Percentiles rank a stretch among this genome's conserved stretches.
Evolutionary conservation across 169 alveolate genomes (phyloP).

Genomic region (Prorocentrum cordatum): DNA sequence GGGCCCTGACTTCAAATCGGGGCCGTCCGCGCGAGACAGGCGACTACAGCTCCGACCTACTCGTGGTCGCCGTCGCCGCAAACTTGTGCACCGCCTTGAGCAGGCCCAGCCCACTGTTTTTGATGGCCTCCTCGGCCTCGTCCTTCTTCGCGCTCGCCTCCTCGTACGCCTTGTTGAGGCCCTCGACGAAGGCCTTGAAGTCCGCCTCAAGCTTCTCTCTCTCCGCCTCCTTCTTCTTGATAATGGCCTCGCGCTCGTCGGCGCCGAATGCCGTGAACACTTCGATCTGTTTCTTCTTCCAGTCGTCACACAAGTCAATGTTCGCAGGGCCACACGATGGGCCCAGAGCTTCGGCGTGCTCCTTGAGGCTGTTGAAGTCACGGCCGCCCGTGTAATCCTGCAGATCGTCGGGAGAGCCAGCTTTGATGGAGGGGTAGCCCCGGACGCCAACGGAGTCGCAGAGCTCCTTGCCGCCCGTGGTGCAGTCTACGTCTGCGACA

Average conservation of each 20-base stretch:
- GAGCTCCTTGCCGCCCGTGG: conserved; percentile 40
- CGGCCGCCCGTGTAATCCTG: conserved; percentile 66
- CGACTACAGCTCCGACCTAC: too few relatives aligned
- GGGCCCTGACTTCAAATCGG: too few relatives aligned
- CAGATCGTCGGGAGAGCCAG: too few relatives aligned
- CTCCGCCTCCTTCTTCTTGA: too few relatives aligned
- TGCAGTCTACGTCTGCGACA: conserved; percentile 59
- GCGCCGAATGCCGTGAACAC: conserved; percentile 28
- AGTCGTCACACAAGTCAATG: conserved; percentile 1
- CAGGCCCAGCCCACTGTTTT: neutral
- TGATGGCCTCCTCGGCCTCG: conserved; percentile 10
- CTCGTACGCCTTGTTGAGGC: too few relatives aligned
- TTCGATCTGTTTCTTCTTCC: conserved; percentile 16
- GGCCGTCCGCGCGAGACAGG: too few relatives aligned
- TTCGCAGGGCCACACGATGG: conserved; percentile 38
- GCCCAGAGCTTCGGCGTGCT: conserved; percentile 38
- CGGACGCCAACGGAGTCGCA: too few relatives aligned
- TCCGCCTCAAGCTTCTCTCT: conserved; percentile 52
- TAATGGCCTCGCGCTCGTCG: too few relatives aligned
- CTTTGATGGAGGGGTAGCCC: too few relatives aligned
- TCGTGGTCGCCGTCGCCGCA: too few relatives aligned
- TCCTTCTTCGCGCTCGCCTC: conserved; percentile 48
- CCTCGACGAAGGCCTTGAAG: conserved; percentile 42
- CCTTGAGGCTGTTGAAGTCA: conserved; percentile 5
- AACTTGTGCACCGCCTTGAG: too few relatives aligned